phyloP scores from a whole-genome alignment of 1,284 basidiomycete genomes.

The Ganoderma lucidum region DNA sequence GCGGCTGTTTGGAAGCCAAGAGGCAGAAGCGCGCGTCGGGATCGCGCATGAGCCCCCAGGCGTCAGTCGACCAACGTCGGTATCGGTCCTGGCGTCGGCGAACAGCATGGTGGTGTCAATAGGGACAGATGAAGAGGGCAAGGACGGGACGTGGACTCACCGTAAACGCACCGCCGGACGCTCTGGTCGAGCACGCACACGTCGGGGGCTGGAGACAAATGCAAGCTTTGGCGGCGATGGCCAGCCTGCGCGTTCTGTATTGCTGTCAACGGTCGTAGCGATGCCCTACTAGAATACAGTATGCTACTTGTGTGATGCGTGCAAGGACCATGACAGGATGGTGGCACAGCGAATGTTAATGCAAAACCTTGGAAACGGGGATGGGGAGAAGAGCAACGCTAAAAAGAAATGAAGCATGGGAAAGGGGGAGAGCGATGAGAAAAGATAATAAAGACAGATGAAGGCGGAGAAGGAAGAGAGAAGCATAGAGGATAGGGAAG shows the following conservation, averaged over 20 bases:
- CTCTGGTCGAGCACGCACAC: conserved; percentile 4
- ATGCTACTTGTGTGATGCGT: conserved; percentile 18
- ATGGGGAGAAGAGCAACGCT: not conserved
- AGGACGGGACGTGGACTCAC: not conserved
- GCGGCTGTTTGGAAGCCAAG: not conserved
- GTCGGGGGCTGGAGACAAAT: conserved; percentile 7
- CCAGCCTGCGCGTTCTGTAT: conserved; percentile 6
- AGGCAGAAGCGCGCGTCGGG: not conserved
- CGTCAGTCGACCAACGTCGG: not conserved
- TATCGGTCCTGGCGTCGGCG: not conserved
- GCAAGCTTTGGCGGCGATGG: not conserved
- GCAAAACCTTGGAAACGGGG: conserved; percentile 1
- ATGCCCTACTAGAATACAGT: conserved; percentile 15
- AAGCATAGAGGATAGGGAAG: not conserved
- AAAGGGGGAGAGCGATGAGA: not conserved
- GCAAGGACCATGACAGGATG: not conserved
- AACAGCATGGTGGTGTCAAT: not conserved
- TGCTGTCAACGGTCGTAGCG: conserved; percentile 11
- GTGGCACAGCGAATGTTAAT: not conserved
- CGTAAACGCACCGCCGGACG: not conserved
- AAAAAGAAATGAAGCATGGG: conserved; percentile 3
- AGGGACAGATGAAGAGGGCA: not conserved
- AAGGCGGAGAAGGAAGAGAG: not conserved
- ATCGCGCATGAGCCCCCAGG: not conserved
- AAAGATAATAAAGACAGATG: not conserved